phyloP scores from a whole-genome alignment of 495 filamentous ascomycete species.

The Tricharina praecox region DNA sequence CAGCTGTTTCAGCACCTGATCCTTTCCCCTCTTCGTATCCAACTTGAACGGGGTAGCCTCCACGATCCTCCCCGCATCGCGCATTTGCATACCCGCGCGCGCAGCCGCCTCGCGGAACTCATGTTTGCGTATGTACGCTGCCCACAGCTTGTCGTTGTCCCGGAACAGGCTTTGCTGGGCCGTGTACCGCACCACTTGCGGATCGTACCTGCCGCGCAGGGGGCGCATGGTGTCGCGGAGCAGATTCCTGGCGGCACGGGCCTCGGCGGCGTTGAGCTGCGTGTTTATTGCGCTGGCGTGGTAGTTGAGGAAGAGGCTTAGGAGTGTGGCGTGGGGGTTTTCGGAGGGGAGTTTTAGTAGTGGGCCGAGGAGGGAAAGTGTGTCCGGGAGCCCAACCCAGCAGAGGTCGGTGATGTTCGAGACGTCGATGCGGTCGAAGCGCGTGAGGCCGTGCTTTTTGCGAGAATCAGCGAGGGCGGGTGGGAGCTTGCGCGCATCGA shows the following conservation, averaged over 20 bases:
- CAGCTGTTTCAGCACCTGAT: background rate
- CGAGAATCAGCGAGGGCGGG: background rate
- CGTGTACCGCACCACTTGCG: background rate
- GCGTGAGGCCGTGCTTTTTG: background rate
- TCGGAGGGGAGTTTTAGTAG: constrained; percentile 2
- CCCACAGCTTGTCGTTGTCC: background rate
- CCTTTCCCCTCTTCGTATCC: background rate
- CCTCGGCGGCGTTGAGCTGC: background rate
- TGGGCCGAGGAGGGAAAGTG: background rate
- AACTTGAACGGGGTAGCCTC: background rate
- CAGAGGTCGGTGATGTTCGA: background rate
- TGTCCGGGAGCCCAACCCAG: background rate
- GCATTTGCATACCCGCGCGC: background rate
- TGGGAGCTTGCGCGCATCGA: background rate
- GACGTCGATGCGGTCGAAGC: constrained; percentile 8
- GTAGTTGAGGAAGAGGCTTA: constrained; percentile 3
- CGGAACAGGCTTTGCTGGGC: background rate
- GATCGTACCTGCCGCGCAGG: background rate
- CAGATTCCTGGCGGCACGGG: background rate
- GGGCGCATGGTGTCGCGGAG: background rate
- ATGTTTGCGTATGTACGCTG: background rate
- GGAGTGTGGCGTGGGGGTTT: constrained; percentile 5
- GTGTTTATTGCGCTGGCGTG: background rate
- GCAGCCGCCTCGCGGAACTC: background rate
- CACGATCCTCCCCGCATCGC: constrained; percentile 1